Base-by-base conservation (phyloP, 352 stramenopile species). In the Phytopythium vexans region DNA sequence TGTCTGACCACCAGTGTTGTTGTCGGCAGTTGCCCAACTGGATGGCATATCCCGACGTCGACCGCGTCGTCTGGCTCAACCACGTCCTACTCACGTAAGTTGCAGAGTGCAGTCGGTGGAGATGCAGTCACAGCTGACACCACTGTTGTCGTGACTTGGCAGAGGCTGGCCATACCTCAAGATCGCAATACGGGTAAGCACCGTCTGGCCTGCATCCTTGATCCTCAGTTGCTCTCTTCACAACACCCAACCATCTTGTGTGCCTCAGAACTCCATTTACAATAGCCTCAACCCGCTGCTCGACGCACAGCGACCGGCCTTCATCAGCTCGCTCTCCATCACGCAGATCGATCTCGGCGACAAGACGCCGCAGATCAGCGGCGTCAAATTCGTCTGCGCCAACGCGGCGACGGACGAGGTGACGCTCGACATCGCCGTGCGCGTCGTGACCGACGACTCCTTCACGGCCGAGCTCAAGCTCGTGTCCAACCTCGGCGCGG, bases 1-100 rank as follows among this genome's bases (percentile, higher is more conserved):
- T 34, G 16, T 7, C 8, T 37, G 7, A n/a, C n/a, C n/a, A n/a
- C 6, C 12, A 14, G n/a, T 41, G 11, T 33, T 40, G 45, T 14
- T 10, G 39, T 3, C 7, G 2, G 7, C 37, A 83, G 72, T 60
- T 84, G 40, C 71, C 73, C 2, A 81, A 76, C 32, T 87, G 75
- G 77, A 68, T 81, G 42, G 62, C 68, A 10, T 66, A 79, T 43
- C 72, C 77, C 3, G 82, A 92, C 40, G 67, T 88, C 15, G 82
- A 92, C 56, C 77, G 79, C 49, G 77, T 86, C 41, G 73, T 88
- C 32, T 92, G 82, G 82, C 71, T 92, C 52, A 92, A 92, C 59
- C 84, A 82, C 55, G 79, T 87, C 4, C 79, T 92, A 47, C 57
- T 67, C 51, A 65, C 58, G 54, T 72, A 61, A n/a, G n/a, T n/a